Evolutionary conservation across 78 protist species (phyloP), one percentile per base, ranked within the genome.

Genomic region (Isochrysis galbana): DNA sequence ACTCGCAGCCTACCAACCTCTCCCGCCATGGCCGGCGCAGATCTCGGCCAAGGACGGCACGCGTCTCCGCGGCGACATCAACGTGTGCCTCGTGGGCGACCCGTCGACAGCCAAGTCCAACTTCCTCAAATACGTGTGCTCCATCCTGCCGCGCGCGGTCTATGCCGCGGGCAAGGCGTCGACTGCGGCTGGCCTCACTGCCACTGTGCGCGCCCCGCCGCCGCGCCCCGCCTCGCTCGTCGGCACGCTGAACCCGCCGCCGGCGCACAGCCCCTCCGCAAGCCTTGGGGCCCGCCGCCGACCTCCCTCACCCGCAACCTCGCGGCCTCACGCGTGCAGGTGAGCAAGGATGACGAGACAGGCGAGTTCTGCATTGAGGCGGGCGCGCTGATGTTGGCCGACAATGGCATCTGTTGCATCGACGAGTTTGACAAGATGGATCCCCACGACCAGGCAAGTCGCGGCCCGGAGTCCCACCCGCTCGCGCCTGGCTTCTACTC

Each of bases 341-440:
- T n/a, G n/a, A n/a, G 95, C 21, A 84, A 87, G 46, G 99, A 99
- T 95, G 90, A 95, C 7, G 99, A 99, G 42, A 98, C 99, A 10
- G 98, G 99, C 38, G 99, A 99, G 94, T 98, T 97, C 44, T 94
- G 95, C 46, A 98, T 99, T 25, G 99, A 99, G 78, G 99, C 99
- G 0, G 99, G 99, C 54, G 99, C 99, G 22, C 96, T 99, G 42
- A 98, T 99, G 99, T 96, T 99, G 17, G 99, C 99, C 5, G 99
- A 99, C 94, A 98, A 99, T 84, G 99, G 99, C 42, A 94, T 99
- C 34, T 98, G 99, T 95, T 99, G 99, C 95, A 99, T 99, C 44
- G 99, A 99, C 90, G 99, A 99, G 96, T 92, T 92, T 29, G 94
- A 92, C 90, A 92, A 82, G 82, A 92, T 92, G 94, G 94, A 92